Base-by-base conservation (phyloP, 1,284 basidiomycete species). In the Veloporphyrellus conicus region DNA sequence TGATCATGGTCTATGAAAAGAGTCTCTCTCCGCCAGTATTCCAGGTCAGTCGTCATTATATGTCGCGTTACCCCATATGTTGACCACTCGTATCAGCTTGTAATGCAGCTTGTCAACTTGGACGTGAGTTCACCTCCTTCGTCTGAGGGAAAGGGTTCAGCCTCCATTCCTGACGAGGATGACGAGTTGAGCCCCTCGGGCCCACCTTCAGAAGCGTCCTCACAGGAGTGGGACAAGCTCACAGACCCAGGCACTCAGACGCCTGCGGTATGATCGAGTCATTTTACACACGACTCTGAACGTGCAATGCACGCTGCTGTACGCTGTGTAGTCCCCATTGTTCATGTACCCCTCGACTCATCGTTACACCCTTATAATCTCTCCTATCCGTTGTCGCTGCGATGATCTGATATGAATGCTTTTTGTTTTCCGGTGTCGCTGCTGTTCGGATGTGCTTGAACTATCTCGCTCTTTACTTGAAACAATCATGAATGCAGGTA, bases 1-100 rank as follows among this genome's bases (percentile, higher is more conserved):
- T 97, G 55, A 85, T 95, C 58, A 79, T 84, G 67, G 91, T 97
- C 61, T 96, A 96, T 68, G 85, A 97, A 71, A 90, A 90, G 72
- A 93, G 93, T 37, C 82, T 95, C 38, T 90, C 92, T 11, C 79
- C 82, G 46, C 81, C 87, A 40, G 79, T 97, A 50, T 94, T 96
- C 72, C 86, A 89, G 68, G 87, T 84, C n/a, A n/a, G n/a, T 43
- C 42, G 25, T 45, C 16, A 25, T 39, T 18, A 12, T 37, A 43
- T 47, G n/a, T 25, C 36, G n/a, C 36, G 18, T 34, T 19, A 11
- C 43, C 38, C 34, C 32, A 15, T 40, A 27, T 10, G n/a, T 41
- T 50, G 36, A 54, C 8, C 3, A 25, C 37, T 18, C 25, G 37
- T 15, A 15, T 27, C 16, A 89, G 79, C 74, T 95, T 55, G 79